Evolutionary conservation across 2,329 filamentous ascomycete species (phyloP).

Genomic region (Scolecobasidium constrictum): DNA sequence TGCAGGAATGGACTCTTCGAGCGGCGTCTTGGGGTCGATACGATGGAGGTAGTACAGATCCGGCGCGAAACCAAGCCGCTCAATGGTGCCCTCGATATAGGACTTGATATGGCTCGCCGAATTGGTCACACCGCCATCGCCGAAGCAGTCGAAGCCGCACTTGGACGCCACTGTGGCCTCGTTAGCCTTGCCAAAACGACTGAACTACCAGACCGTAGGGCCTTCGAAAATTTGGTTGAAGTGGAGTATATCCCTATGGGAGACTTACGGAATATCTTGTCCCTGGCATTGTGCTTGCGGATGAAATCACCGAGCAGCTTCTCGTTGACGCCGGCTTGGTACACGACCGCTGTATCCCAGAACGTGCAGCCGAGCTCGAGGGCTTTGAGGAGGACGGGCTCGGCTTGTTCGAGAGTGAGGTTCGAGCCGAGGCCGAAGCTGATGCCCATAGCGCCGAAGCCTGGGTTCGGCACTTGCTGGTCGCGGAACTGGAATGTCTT

Average conservation of each 20-base stretch:
- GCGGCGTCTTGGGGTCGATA: conserved; percentile 23
- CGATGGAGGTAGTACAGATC: conserved; percentile 25
- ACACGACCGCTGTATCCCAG: conserved; percentile 38
- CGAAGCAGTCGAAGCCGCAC: conserved; percentile 33
- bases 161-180: conserved; percentile 34
- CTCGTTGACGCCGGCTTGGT: conserved; percentile 37
- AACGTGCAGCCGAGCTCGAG: conserved; percentile 29
- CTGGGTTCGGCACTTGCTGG: conserved; percentile 29
- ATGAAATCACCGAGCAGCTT: conserved; percentile 41
- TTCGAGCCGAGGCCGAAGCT: conserved; percentile 33
- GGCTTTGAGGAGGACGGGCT: conserved; percentile 39
- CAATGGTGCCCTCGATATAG: conserved; percentile 40
- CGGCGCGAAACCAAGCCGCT: conserved; percentile 36
- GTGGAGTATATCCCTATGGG: too few relatives aligned
- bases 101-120: conserved; percentile 34
- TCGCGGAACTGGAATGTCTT: conserved; percentile 30
- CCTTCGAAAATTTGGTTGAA: background rate
- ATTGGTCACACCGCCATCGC: conserved; percentile 28
- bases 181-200: too few relatives aligned
- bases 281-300: conserved; percentile 38
- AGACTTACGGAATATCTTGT: conserved; percentile 37
- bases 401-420: conserved; percentile 33
- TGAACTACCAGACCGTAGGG: too few relatives aligned
- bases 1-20: conserved; percentile 37
- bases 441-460: conserved; percentile 42